A percentile compares a stretch with the other conserved stretches of the same genome.
Conservation (phyloP, 108 stramenopile species). For the Cyclotella cryptica region DNA sequence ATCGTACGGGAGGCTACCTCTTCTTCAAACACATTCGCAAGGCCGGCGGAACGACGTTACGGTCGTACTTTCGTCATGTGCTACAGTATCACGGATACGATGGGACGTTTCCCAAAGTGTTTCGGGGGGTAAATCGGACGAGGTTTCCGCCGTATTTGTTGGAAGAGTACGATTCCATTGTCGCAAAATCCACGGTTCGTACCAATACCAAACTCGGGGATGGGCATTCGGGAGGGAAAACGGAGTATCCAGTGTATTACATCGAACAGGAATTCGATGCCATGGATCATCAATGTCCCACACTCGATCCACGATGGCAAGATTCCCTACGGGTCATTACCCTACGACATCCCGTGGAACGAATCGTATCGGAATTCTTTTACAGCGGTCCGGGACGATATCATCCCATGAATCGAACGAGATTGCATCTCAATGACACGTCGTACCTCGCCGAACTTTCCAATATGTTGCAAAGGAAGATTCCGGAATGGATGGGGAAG, state of each 20-base stretch:
- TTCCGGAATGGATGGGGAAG: constrained; percentile 23
- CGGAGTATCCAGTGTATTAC: constrained; percentile 15
- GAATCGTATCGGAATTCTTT: constrained; percentile 40
- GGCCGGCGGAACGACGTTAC: constrained; percentile 33
- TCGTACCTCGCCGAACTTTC: constrained; percentile 24
- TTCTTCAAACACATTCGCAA: constrained; percentile 48
- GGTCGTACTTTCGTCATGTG: constrained; percentile 31
- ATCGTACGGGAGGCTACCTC: constrained; percentile 12
- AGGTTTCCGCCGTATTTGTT: too few relatives aligned
- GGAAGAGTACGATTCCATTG: too few relatives aligned
- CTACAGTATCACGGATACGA: constrained; percentile 15
- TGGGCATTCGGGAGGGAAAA: not conserved
- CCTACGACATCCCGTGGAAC: constrained; percentile 42
- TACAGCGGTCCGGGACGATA: constrained; percentile 8
- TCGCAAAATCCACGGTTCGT: not conserved
- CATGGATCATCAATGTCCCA: constrained; percentile 33
- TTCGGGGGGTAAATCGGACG: too few relatives aligned
- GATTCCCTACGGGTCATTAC: constrained; percentile 24
- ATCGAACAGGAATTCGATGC: constrained; percentile 40
- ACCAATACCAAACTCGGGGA: too few relatives aligned
- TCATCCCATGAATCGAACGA: constrained; percentile 13
- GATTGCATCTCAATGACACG: constrained; percentile 22
- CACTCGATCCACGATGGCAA: constrained; percentile 31
- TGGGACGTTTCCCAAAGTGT: too few relatives aligned
- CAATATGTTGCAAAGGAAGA: not conserved